Evolutionary conservation across 1,284 basidiomycete genomes (phyloP).

Genomic region (Naganishia sp.): DNA sequence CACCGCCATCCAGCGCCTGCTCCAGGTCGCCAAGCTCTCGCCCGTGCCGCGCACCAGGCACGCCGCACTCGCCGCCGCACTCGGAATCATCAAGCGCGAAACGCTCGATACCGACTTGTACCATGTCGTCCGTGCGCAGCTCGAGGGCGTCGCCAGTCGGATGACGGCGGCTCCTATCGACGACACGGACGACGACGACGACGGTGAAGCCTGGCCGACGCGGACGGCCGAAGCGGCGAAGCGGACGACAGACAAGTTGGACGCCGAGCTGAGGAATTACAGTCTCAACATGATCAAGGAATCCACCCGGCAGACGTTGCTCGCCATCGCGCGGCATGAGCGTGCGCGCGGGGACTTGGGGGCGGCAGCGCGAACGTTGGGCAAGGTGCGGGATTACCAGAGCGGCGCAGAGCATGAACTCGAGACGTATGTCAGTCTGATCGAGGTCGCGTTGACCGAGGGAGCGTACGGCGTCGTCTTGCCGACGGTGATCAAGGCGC

Average conservation of each 20-base stretch:
- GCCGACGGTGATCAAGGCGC: constrained; percentile 31
- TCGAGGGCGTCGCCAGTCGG: neutral
- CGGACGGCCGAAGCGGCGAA: neutral
- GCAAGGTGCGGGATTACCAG: constrained; percentile 29
- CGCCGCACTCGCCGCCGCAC: constrained; percentile 15
- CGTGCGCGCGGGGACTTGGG: constrained; percentile 15
- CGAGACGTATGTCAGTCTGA: constrained; percentile 24
- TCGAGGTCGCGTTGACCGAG: constrained; percentile 29
- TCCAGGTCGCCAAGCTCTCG: constrained; percentile 7
- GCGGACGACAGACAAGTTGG: constrained; percentile 23
- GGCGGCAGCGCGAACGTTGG: constrained; percentile 23
- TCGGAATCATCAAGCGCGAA: constrained; percentile 28
- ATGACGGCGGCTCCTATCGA: neutral
- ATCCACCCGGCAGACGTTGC: constrained; percentile 31
- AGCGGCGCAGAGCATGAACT: constrained; percentile 31
- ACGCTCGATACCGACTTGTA: constrained; percentile 30
- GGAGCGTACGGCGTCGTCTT: constrained; percentile 22
- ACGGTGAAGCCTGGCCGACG: constrained; percentile 20
- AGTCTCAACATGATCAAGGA: constrained; percentile 34
- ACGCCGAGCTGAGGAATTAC: constrained; percentile 32
- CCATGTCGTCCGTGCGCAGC: neutral
- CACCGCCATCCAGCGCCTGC: constrained; percentile 28
- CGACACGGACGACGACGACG: constrained; percentile 1
- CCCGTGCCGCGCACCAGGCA: neutral
- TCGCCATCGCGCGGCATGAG: constrained; percentile 25